A percentile compares a stretch with the other conserved stretches of the same genome.
Evolutionary conservation across 2,329 filamentous ascomycete species (phyloP).

Genomic region (Cladophialophora bantiana): DNA sequence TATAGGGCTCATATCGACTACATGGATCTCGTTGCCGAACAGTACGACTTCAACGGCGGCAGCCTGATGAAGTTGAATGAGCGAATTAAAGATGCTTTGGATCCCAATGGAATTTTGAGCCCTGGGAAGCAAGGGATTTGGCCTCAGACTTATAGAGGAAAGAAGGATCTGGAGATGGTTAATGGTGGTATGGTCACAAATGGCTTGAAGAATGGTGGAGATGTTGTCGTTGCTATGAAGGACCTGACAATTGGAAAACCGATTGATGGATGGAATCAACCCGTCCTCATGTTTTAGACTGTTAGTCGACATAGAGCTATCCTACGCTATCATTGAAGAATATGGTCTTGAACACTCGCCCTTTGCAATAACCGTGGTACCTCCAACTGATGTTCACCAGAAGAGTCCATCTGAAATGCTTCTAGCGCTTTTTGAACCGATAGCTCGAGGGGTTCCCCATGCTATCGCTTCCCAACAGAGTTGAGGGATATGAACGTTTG

Average conservation of each 20-base stretch:
- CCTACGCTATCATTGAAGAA: no score
- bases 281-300: no score
- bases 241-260: not conserved
- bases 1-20: constrained; percentile 56
- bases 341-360: no score
- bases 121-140: constrained; percentile 58
- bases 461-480: no score
- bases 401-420: no score
- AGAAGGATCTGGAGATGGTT: not conserved
- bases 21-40: constrained; percentile 55
- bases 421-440: no score
- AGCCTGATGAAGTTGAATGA: constrained; percentile 54
- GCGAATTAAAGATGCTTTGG: constrained; percentile 56
- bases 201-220: not conserved
- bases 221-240: not conserved
- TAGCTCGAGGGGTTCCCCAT: no score
- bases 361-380: no score
- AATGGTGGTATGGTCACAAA: not conserved
- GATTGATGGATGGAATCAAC: not conserved
- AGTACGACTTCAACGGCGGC: constrained; percentile 53
- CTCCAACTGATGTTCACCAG: no score
- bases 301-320: no score
- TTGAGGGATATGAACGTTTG: no score
- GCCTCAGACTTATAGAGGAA: constrained; percentile 32
- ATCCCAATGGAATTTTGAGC: constrained; percentile 58